Evolutionary conservation across 345 rosid species (phyloP), one percentile per base, ranked within the genome.

Genomic region (Syzygium oleosum): DNA sequence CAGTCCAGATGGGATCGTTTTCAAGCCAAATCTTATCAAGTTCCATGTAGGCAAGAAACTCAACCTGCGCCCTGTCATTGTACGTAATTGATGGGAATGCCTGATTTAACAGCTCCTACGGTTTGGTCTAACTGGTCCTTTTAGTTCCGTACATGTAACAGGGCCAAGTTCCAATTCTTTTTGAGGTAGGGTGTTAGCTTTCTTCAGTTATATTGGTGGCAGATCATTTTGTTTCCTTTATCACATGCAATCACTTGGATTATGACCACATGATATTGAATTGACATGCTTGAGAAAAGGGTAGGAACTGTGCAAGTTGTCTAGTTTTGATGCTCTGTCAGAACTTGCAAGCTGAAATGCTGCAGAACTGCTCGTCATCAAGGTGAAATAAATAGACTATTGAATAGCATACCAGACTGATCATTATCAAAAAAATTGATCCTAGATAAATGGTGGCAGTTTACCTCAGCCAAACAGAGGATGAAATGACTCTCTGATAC

Each of bases 61-160:
- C 90, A 93, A 92, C 88, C 84, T 95, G 92, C 94, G 92, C 87
- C 98, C 99, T 52, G 96, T 97, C 58, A 86, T 94, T 85, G 94
- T 93, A 21, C 95, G 91, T 89, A 55, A 89, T 87, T 15, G 91
- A 94, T 84, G 92, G 93, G 49, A 91, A 90, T 87, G 89, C 94
- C 84, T 91, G 89, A 90, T 88, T 88, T 91, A 56, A 86, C 94
- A 73, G 97, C 93, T 63, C 87, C 93, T 59, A 89, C 93, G 94
- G 92, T 97, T 88, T 95, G 95, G 84, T 97, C 98, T 29, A 91
- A 93, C 88, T 97, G 99, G 96, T 94, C 95, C 83, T 89, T 95
- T 73, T 97, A 94, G 49, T 73, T 73, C 49, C 1, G 83, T 11
- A 38, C 49, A 1, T 22, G n/a, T 23, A 58, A 58, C 63, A 4